These are phyloP conservation scores for Kalmusia sp. DNA, from an alignment of 2,329 filamentous ascomycete species.

Conservation along the genomic window DNA sequence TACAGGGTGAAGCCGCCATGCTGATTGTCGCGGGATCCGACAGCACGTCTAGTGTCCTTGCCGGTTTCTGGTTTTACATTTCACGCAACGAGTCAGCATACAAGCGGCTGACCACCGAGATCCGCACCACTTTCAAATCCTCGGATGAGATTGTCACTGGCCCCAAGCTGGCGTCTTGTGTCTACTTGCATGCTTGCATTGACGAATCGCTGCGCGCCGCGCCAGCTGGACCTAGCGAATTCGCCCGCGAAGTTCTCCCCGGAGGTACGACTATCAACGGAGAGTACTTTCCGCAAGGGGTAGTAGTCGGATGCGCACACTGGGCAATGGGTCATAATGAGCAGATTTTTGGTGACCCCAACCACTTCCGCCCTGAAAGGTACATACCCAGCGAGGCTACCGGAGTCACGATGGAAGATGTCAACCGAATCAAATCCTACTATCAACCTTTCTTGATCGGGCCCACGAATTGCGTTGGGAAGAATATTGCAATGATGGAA, in stretches of 20 bases:
- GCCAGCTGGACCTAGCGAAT: slow-evolving; percentile 14
- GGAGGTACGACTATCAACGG: slow-evolving; percentile 21
- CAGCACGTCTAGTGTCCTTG: slow-evolving; percentile 7
- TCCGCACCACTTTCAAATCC: slow-evolving; percentile 9
- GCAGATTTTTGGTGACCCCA: slow-evolving; percentile 17
- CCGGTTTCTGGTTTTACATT: slow-evolving; percentile 19
- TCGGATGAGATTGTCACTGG: slow-evolving; percentile 13
- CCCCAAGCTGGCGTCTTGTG: slow-evolving; percentile 5
- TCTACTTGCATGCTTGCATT: slow-evolving; percentile 18
- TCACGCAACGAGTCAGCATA: slow-evolving; percentile 7
- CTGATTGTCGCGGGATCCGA: slow-evolving; percentile 17
- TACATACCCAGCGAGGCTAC: slow-evolving; percentile 16
- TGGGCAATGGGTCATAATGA: slow-evolving; percentile 21
- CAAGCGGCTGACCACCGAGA: slow-evolving; percentile 4
- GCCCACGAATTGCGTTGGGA: slow-evolving; percentile 29
- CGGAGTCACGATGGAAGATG: slow-evolving; percentile 11
- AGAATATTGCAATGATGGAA: slow-evolving; percentile 27
- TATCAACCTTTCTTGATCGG: slow-evolving; percentile 28
- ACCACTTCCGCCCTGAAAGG: slow-evolving; percentile 17
- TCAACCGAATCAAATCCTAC: slow-evolving; percentile 8
- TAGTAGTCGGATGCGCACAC: slow-evolving; percentile 15
- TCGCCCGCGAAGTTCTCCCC: slow-evolving; percentile 10
- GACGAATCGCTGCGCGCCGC: slow-evolving; percentile 17
- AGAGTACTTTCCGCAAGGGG: slow-evolving; percentile 17
- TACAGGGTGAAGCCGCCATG: slow-evolving; percentile 31